Conservation (phyloP, 2,329 filamentous ascomycete species). For the Microascus cirrosus region DNA sequence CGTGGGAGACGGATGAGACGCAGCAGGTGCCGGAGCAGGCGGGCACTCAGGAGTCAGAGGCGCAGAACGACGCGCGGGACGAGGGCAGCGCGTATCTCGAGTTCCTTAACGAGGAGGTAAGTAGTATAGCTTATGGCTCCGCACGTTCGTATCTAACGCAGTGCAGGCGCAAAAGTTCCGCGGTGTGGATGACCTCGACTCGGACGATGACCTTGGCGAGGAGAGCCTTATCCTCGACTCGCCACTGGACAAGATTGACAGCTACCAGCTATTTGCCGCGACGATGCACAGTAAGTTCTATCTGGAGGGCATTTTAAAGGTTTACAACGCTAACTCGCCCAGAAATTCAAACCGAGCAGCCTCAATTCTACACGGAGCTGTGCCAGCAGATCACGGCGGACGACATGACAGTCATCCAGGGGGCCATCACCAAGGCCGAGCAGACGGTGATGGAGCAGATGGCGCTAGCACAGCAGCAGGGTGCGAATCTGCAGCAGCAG, state of each 20-base stretch:
- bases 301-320: too few relatives aligned
- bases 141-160: neutral
- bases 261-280: constrained; percentile 79
- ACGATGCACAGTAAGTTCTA: constrained; percentile 63
- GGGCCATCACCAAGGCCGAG: constrained; percentile 56
- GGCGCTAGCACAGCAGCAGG: constrained; percentile 13
- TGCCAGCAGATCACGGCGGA: constrained; percentile 68
- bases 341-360: constrained; percentile 86
- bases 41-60: constrained; percentile 57
- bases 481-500: constrained; percentile 7
- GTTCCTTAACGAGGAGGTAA: constrained; percentile 83
- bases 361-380: constrained; percentile 73
- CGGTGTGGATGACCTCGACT: constrained; percentile 52
- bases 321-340: neutral
- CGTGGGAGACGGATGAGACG: constrained; percentile 68
- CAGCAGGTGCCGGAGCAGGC: constrained; percentile 58
- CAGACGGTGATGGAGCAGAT: constrained; percentile 26
- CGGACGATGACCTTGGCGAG: constrained; percentile 82
- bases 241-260: constrained; percentile 88
- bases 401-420: constrained; percentile 72
- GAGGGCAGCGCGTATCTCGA: constrained; percentile 92
- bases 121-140: constrained; percentile 9
- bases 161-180: constrained; percentile 71
- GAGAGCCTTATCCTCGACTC: constrained; percentile 90
- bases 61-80: constrained; percentile 60